Conservation (phyloP, 768 basidiomycete species). For the Chalciporus pseudorubinellus region DNA sequence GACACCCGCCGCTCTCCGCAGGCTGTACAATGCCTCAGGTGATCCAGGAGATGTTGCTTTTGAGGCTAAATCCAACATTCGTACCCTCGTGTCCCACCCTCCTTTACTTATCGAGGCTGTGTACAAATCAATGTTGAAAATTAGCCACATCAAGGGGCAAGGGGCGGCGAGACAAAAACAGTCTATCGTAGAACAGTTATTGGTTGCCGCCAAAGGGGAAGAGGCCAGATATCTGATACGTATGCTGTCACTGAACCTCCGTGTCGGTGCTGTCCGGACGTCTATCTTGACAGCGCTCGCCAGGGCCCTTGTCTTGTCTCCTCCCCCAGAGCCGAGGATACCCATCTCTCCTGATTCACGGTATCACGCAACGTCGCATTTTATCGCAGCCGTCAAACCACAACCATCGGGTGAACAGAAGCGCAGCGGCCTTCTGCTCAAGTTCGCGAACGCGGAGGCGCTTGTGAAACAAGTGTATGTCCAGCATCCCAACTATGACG, state of each 20-base stretch:
- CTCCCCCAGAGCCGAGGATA: constrained; percentile 30
- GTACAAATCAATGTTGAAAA: constrained; percentile 64
- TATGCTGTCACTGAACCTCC: constrained; percentile 69
- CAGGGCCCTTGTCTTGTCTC: constrained; percentile 68
- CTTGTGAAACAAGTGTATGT: constrained; percentile 71
- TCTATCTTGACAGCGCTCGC: constrained; percentile 80
- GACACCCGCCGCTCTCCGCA: constrained; percentile 52
- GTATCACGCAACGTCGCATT: constrained; percentile 26
- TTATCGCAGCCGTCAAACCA: constrained; percentile 18
- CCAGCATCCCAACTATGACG: constrained; percentile 72
- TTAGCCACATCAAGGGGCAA: constrained; percentile 66
- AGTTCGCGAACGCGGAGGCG: constrained; percentile 57
- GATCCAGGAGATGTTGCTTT: constrained; percentile 90
- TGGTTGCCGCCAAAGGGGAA: constrained; percentile 84
- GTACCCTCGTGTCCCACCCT: constrained; percentile 72
- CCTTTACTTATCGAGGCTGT: constrained; percentile 63
- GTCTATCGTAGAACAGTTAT: constrained; percentile 71
- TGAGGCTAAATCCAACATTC: constrained; percentile 71
- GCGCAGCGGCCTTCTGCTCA: constrained; percentile 37
- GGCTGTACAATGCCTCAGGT: constrained; percentile 68
- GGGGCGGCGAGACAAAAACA: constrained; percentile 78
- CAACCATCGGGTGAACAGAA: constrained; percentile 26
- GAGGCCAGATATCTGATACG: constrained; percentile 83
- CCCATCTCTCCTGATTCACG: constrained; percentile 21
- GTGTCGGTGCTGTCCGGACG: constrained; percentile 86